These are phyloP conservation scores for Dothistroma pini DNA, from an alignment of 2,329 filamentous ascomycete genomes.

Conservation along the genomic window DNA sequence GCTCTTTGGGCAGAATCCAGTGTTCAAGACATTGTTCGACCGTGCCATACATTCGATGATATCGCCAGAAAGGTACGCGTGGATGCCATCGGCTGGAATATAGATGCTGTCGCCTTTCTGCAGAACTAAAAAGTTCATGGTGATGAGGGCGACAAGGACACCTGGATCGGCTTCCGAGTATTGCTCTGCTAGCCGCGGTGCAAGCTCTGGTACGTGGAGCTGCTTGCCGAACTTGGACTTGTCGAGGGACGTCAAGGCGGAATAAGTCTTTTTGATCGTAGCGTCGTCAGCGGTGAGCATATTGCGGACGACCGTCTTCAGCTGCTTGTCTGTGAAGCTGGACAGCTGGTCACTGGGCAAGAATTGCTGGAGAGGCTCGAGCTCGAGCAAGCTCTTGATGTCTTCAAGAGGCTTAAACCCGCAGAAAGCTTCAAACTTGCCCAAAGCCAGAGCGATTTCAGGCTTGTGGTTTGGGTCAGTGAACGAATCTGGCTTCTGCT, in stretches of 20 bases:
- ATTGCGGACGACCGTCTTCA: conserved; percentile 54
- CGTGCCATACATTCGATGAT: conserved; percentile 78
- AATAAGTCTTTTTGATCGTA: conserved; percentile 52
- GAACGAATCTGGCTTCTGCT: conserved; percentile 61
- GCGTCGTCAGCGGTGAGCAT: conserved; percentile 55
- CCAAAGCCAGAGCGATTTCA: conserved; percentile 70
- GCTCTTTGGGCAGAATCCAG: conserved; percentile 66
- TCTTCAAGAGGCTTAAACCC: conserved; percentile 66
- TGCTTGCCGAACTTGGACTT: conserved; percentile 50
- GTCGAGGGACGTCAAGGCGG: conserved; percentile 49
- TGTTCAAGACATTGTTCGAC: conserved; percentile 72
- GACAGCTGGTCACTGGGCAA: conserved; percentile 48
- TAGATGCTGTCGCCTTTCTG: conserved; percentile 64
- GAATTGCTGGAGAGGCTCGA: conserved; percentile 54
- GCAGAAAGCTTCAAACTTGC: conserved; percentile 70
- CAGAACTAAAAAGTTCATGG: conserved; percentile 70
- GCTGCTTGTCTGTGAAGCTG: conserved; percentile 58
- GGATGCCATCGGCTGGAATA: conserved; percentile 69
- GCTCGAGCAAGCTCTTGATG: conserved; percentile 56
- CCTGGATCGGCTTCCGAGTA: conserved; percentile 64
- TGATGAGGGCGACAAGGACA: conserved; percentile 63
- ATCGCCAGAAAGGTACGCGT: conserved; percentile 68
- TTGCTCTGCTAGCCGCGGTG: conserved; percentile 61
- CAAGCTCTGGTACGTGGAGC: conserved; percentile 59
- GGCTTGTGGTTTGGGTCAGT: conserved; percentile 75